Conservation (phyloP, 371 early-diverging fungal species). For the Mucor indicus region DNA sequence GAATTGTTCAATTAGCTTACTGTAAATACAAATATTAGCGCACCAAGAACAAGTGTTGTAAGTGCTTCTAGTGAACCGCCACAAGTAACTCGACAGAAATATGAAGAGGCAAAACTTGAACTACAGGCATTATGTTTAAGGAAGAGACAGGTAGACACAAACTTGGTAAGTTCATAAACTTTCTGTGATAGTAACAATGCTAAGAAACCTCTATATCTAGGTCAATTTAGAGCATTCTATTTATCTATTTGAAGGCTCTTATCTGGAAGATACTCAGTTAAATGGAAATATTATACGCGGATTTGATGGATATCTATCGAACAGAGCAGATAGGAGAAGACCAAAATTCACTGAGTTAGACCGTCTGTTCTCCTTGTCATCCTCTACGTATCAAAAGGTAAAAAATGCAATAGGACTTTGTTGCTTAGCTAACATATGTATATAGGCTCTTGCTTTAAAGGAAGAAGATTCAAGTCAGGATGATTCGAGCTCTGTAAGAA, state of each 20-base stretch:
- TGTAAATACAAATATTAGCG: no score
- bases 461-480: conserved; percentile 58
- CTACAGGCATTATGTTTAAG: conserved; percentile 54
- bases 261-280: conserved; percentile 77
- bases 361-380: conserved; percentile 62
- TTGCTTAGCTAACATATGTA: background rate
- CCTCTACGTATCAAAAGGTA: conserved; percentile 67
- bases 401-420: background rate
- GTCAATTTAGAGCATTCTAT: conserved; percentile 70
- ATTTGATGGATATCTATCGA: conserved; percentile 73
- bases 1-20: no score
- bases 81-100: conserved; percentile 55
- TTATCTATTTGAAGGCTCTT: conserved; percentile 78
- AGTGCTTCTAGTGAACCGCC: conserved; percentile 30
- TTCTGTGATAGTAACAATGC: background rate
- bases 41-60: conserved; percentile 9
- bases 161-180: conserved; percentile 40
- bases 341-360: conserved; percentile 62
- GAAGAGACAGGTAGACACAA: conserved; percentile 62
- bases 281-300: conserved; percentile 83
- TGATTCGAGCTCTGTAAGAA: conserved; percentile 35
- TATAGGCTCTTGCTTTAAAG: conserved; percentile 54
- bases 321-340: conserved; percentile 54
- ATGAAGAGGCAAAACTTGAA: conserved; percentile 59
- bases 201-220: background rate